A percentile compares a stretch with the other conserved stretches of the same genome.
Evolutionary conservation across 176 grass and related monocot species (phyloP).

Genomic region (Luzula sylvatica): DNA sequence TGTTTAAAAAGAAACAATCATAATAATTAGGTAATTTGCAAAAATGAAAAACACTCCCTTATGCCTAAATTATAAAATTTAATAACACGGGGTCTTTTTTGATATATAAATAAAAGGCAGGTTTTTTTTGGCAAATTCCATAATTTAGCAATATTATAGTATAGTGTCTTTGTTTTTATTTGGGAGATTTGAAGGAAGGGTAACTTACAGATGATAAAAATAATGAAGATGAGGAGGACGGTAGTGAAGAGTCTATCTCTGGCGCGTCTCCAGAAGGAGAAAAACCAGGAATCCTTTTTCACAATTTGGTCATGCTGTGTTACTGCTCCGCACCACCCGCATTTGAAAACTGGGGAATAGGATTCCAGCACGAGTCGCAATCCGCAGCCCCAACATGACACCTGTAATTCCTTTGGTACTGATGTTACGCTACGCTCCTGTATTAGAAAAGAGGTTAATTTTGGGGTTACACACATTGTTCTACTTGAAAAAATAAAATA

Average conservation of each 20-base stretch:
- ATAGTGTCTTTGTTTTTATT: too few relatives aligned
- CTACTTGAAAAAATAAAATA: too few relatives aligned
- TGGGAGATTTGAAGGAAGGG: neutral
- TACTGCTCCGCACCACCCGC: constrained; percentile 96
- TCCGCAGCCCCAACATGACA: constrained; percentile 87
- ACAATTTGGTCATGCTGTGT: constrained; percentile 48
- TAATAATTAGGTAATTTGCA: too few relatives aligned
- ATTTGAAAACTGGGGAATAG: constrained; percentile 74
- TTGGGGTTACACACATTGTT: too few relatives aligned
- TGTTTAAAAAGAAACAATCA: too few relatives aligned
- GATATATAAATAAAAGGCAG: too few relatives aligned
- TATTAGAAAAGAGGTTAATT: too few relatives aligned
- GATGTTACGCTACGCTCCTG: constrained; percentile 59
- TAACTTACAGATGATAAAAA: constrained; percentile 86
- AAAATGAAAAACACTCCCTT: too few relatives aligned
- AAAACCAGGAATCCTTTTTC: constrained; percentile 61
- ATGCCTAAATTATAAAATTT: too few relatives aligned
- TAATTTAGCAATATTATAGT: too few relatives aligned
- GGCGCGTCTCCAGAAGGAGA: constrained; percentile 62
- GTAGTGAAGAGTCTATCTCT: constrained; percentile 68
- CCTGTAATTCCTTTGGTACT: constrained; percentile 58
- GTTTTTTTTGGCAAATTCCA: too few relatives aligned
- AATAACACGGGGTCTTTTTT: too few relatives aligned
- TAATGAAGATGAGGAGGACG: constrained; percentile 64
- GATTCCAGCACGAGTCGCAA: constrained; percentile 51